Conservation (phyloP, 2,329 filamentous ascomycete species). For the Neofusicoccum laricinum region DNA sequence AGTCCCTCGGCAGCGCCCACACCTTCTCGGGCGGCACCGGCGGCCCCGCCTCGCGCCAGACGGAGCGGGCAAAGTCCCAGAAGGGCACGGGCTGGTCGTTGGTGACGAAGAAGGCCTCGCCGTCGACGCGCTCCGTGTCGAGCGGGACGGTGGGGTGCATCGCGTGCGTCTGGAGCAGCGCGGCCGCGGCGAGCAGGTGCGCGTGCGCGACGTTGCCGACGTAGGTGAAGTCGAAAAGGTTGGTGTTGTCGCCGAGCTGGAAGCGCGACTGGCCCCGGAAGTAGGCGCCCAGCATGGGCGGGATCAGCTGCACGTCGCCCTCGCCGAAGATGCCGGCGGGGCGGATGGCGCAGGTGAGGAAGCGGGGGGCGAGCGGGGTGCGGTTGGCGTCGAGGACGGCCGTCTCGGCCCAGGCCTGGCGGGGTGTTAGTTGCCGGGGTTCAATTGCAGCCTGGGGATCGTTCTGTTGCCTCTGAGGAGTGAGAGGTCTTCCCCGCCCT, state of each 20-base stretch:
- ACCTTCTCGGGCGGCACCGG: slow-evolving; percentile 34
- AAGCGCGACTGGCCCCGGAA: slow-evolving; percentile 48
- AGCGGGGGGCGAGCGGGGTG: slow-evolving; percentile 34
- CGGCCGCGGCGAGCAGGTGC: slow-evolving; percentile 50
- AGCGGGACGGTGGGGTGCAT: slow-evolving; percentile 38
- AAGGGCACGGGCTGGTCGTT: slow-evolving; percentile 51
- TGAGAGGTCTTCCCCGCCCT: no score
- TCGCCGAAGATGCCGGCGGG: slow-evolving; percentile 53
- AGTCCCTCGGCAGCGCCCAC: slow-evolving; percentile 42
- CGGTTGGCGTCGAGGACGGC: slow-evolving; percentile 51
- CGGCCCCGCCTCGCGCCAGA: slow-evolving; percentile 46
- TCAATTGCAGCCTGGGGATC: neutral
- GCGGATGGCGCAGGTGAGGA: slow-evolving; percentile 50
- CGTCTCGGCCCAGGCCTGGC: slow-evolving; percentile 45
- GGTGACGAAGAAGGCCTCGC: slow-evolving; percentile 52
- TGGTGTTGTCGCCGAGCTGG: slow-evolving; percentile 51
- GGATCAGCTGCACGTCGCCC: slow-evolving; percentile 46
- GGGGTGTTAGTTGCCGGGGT: neutral
- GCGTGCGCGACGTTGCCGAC: slow-evolving; percentile 52
- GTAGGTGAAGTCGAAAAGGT: slow-evolving; percentile 55
- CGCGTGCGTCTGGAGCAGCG: slow-evolving; percentile 46
- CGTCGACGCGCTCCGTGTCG: slow-evolving; percentile 46
- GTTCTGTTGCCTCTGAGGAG: no score
- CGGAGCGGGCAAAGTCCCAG: slow-evolving; percentile 49
- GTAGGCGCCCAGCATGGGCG: slow-evolving; percentile 44